These are phyloP conservation scores for Amaranthus tricolor DNA, from an alignment of 179 eudicot genomes.

Conservation along the genomic window DNA sequence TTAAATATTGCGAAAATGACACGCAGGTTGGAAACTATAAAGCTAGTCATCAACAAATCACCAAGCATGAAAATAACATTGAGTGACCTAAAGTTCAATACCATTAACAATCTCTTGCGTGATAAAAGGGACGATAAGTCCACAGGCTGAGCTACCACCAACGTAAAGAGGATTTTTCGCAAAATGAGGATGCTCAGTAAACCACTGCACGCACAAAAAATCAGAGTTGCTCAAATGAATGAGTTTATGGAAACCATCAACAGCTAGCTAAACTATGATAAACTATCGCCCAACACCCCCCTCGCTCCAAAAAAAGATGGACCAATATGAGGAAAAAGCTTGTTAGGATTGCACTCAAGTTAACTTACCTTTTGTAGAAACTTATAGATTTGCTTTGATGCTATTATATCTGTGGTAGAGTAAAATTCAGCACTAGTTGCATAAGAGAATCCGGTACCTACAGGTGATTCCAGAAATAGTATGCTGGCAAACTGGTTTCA, in stretches of 20 bases:
- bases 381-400: slow-evolving; percentile 20
- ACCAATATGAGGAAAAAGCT: neutral
- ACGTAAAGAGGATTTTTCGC: slow-evolving; percentile 18
- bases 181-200: slow-evolving; percentile 24
- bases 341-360: neutral
- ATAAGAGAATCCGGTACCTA: slow-evolving; percentile 61
- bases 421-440: slow-evolving; percentile 25
- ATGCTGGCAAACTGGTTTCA: slow-evolving; percentile 35
- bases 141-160: slow-evolving; percentile 35
- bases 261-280: too few relatives aligned
- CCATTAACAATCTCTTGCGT: slow-evolving; percentile 28
- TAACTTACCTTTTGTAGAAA: slow-evolving; percentile 23
- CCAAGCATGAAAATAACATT: neutral
- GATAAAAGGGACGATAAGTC: slow-evolving; percentile 25
- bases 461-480: slow-evolving; percentile 49
- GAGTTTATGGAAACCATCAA: neutral
- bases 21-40: too few relatives aligned
- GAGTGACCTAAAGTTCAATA: neutral
- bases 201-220: slow-evolving; percentile 23
- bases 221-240: neutral
- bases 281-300: too few relatives aligned
- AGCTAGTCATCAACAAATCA: neutral
- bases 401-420: slow-evolving; percentile 7
- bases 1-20: too few relatives aligned
- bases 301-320: neutral